These are phyloP conservation scores for Mortierella sp. DNA, from an alignment of 371 early-diverging fungal species.

Conservation along the genomic window DNA sequence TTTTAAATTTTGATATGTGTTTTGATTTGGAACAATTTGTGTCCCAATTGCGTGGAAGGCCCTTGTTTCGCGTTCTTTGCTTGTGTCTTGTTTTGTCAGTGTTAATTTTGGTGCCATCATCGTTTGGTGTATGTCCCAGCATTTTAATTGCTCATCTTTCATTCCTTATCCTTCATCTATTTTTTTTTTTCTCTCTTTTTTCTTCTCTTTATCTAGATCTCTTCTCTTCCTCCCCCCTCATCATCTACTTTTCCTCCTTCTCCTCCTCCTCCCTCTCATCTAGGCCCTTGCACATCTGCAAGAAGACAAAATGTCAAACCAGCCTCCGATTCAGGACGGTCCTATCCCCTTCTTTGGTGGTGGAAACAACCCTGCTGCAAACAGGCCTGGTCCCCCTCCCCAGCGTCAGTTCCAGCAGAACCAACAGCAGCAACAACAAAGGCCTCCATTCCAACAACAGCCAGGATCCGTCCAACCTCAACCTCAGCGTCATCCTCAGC, in stretches of 20 bases:
- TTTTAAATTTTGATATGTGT: not conserved
- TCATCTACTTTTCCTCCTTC: not conserved
- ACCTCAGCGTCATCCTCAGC: constrained; percentile 45
- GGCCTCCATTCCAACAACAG: constrained; percentile 31
- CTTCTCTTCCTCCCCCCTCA: not conserved
- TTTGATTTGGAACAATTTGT: too few species aligned
- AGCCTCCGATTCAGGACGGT: constrained; percentile 44
- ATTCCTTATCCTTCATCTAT: not conserved
- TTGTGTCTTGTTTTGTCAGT: too few species aligned
- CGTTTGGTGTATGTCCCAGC: not conserved
- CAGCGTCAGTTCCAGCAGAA: constrained; percentile 27
- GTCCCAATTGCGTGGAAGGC: not conserved
- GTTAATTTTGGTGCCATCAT: not conserved
- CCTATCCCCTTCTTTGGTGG: constrained; percentile 55
- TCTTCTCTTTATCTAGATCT: not conserved
- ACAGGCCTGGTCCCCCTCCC: constrained; percentile 29
- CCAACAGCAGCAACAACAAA: constrained; percentile 11
- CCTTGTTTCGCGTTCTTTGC: not conserved
- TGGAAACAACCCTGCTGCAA: constrained; percentile 14
- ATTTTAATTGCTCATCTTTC: not conserved
- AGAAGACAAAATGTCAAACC: constrained; percentile 25
- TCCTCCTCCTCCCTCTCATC: not conserved
- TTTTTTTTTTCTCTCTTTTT: not conserved
- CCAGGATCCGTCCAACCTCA: constrained; percentile 33
- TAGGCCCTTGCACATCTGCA: constrained; percentile 7